phyloP scores from a whole-genome alignment of 805 yeast genomes.

The Torulaspora microellipsoides region DNA sequence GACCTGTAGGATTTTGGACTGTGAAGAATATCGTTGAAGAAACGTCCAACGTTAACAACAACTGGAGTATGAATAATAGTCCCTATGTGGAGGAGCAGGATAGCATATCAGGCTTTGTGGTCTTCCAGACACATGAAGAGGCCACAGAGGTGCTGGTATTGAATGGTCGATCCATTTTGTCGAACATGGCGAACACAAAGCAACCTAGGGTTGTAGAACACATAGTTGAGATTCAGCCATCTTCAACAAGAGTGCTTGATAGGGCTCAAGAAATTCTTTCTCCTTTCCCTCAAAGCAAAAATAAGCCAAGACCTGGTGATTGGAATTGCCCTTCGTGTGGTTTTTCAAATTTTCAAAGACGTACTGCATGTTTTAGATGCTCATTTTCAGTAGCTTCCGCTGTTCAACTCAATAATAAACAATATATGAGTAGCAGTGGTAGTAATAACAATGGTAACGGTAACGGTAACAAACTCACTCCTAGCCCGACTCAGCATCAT shows the following conservation, averaged over 20 bases:
- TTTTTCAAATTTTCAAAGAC: constrained; percentile 87
- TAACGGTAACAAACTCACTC: constrained; percentile 6
- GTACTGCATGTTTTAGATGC: constrained; percentile 92
- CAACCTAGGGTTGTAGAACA: constrained; percentile 47
- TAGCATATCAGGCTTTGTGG: constrained; percentile 73
- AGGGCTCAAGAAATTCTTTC: constrained; percentile 75
- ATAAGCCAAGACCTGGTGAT: constrained; percentile 93
- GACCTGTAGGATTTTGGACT: constrained; percentile 89
- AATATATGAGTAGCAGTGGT: constrained; percentile 15
- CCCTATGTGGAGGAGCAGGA: constrained; percentile 42
- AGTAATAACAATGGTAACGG: constrained; percentile 16
- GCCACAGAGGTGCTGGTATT: constrained; percentile 72
- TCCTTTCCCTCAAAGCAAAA: constrained; percentile 80
- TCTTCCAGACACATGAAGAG: constrained; percentile 79
- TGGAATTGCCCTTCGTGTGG: constrained; percentile 99
- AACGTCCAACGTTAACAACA: constrained; percentile 21
- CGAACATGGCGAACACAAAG: constrained; percentile 34
- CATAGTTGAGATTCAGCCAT: constrained; percentile 81
- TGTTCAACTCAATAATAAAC: constrained; percentile 44
- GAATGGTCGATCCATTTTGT: constrained; percentile 59
- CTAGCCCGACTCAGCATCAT: constrained; percentile 7
- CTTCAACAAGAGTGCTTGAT: constrained; percentile 71
- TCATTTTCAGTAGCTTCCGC: constrained; percentile 80
- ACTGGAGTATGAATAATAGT: constrained; percentile 26
- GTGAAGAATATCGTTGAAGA: constrained; percentile 50